Conservation (phyloP, 495 filamentous ascomycete species). For the Xylaria cubensis region DNA sequence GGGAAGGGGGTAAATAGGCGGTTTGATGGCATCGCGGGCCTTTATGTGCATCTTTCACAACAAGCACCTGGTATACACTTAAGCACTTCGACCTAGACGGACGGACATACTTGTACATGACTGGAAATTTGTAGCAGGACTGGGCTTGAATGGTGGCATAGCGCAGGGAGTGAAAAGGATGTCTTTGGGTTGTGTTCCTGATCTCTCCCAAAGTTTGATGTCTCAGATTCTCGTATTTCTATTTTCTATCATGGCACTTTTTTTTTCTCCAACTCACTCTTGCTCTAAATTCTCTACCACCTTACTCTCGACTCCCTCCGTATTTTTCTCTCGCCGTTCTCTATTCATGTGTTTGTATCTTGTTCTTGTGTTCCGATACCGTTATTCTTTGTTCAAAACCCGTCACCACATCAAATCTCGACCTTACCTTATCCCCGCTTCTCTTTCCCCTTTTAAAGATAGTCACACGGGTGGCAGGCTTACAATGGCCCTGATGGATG, state of each 20-base stretch:
- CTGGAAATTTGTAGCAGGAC: constrained; percentile 42
- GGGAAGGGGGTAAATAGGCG: constrained; percentile 46
- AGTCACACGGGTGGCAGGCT: constrained; percentile 29
- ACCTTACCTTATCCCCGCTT: constrained; percentile 5
- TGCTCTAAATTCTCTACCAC: not conserved
- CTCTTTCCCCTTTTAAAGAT: constrained; percentile 24
- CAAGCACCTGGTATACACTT: constrained; percentile 42
- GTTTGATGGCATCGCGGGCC: constrained; percentile 37
- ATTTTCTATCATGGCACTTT: constrained; percentile 23
- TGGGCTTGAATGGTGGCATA: constrained; percentile 55
- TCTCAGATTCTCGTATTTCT: constrained; percentile 25
- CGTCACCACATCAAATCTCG: constrained; percentile 6
- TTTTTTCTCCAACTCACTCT: constrained; percentile 11
- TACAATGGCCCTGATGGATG: constrained; percentile 28
- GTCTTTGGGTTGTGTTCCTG: constrained; percentile 61
- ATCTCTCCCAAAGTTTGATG: constrained; percentile 28
- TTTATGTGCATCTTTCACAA: constrained; percentile 39
- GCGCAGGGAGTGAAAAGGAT: constrained; percentile 69
- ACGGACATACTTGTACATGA: constrained; percentile 46
- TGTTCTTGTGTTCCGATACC: constrained; percentile 15
- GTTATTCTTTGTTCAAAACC: constrained; percentile 17
- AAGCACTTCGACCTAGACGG: constrained; percentile 42
- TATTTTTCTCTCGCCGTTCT: constrained; percentile 10
- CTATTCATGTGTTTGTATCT: constrained; percentile 25
- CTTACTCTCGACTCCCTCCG: not conserved